Evolutionary conservation across 768 basidiomycete genomes (phyloP).

Genomic region (Boletellus ananas): DNA sequence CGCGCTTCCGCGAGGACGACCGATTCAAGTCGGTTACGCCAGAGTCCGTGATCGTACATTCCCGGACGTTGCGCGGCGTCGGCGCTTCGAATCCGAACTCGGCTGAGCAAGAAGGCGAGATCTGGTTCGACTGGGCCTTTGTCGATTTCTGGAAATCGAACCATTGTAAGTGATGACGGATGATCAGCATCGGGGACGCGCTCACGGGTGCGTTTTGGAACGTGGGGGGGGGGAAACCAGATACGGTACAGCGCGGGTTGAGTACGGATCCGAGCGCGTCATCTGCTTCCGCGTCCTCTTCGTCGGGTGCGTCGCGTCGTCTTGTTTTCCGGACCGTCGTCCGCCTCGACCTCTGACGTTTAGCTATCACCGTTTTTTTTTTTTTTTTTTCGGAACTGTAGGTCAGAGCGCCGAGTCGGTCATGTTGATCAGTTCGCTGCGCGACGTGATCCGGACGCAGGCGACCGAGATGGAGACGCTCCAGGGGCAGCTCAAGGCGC

Average conservation of each 20-base stretch:
- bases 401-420: slow-evolving; percentile 73
- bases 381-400: slow-evolving; percentile 16
- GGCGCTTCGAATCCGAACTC: slow-evolving; percentile 12
- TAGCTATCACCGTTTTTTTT: neutral
- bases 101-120: slow-evolving; percentile 64
- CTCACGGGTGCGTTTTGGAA: neutral
- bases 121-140: slow-evolving; percentile 99
- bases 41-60: slow-evolving; percentile 68
- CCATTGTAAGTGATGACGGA: slow-evolving; percentile 61
- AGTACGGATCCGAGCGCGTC: slow-evolving; percentile 64
- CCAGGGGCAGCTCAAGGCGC: slow-evolving; percentile 52
- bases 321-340: neutral
- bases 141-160: slow-evolving; percentile 99
- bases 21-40: slow-evolving; percentile 89
- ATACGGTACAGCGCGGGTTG: slow-evolving; percentile 73
- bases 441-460: slow-evolving; percentile 79
- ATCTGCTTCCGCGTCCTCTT: slow-evolving; percentile 45
- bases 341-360: neutral
- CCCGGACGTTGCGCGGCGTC: slow-evolving; percentile 29
- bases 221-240: slow-evolving; percentile 33
- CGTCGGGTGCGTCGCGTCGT: slow-evolving; percentile 45
- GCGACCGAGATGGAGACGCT: slow-evolving; percentile 73
- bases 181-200: neutral
- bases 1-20: slow-evolving; percentile 85
- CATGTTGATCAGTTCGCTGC: slow-evolving; percentile 78